Conservation (phyloP, 371 early-diverging fungal genomes). For the Phascolomyces articulosus region DNA sequence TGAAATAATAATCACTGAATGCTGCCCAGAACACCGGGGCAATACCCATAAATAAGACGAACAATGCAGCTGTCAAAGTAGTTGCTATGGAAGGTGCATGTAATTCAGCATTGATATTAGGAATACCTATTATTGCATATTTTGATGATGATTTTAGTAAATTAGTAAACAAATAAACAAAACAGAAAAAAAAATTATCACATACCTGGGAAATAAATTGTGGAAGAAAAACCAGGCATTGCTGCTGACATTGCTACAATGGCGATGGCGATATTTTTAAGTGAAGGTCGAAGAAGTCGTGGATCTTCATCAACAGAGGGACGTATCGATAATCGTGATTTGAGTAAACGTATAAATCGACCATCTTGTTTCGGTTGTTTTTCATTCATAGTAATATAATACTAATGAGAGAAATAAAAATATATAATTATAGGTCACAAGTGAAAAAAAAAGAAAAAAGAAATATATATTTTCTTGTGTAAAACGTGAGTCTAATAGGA, state of each 20-base stretch:
- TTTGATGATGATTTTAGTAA: too few species aligned
- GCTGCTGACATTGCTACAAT: slow-evolving; percentile 23
- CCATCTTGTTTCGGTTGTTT: background rate
- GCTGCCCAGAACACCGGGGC: slow-evolving; percentile 70
- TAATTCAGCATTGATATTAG: slow-evolving; percentile 49
- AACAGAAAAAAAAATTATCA: too few species aligned
- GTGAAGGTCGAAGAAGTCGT: slow-evolving; percentile 10
- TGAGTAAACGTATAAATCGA: slow-evolving; percentile 1
- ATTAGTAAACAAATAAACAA: too few species aligned
- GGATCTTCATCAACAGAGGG: slow-evolving; percentile 29
- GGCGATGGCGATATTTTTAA: slow-evolving; percentile 20
- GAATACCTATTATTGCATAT: slow-evolving; percentile 32
- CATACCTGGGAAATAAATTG: slow-evolving; percentile 30
- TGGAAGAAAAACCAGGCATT: slow-evolving; percentile 29
- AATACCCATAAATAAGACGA: slow-evolving; percentile 60
- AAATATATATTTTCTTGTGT: too few species aligned
- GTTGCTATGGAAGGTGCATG: slow-evolving; percentile 50
- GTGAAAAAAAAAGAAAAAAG: background rate
- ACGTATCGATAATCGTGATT: slow-evolving; percentile 15
- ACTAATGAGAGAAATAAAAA: background rate
- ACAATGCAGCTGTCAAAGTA: slow-evolving; percentile 59
- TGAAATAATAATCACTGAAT: slow-evolving; percentile 58
- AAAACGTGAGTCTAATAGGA: too few species aligned
- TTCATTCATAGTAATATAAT: background rate
- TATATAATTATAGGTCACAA: background rate